Base-by-base conservation (phyloP, 2,329 filamentous ascomycete species). In the Xylariaceae sp. region DNA sequence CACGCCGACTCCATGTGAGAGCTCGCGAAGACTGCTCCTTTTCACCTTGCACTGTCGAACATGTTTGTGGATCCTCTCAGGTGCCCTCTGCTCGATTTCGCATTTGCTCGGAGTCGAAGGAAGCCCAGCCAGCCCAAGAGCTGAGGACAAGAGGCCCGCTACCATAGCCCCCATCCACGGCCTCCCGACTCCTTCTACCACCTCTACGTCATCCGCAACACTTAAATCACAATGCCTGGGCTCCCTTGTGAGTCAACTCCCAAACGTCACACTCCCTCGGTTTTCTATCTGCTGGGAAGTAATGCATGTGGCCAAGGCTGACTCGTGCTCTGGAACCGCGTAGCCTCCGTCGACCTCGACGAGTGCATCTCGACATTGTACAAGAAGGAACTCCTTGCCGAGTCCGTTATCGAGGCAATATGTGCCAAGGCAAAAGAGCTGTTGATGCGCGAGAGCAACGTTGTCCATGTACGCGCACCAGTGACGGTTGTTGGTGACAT, bases 381-480 rank as follows among this genome's bases (percentile, higher is more conserved):
- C 76, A 93, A 94, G 69, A 97, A 96, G 71, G 94, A 97, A 72
- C 83, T 99, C 54, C 84, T 99, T 53, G 92, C 94, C 65, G 94
- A 99, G 74, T 96, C 93, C 40, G 92, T 99, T 61, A 93, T 99
- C 73, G 94, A 99, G 76, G 94, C 94, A 66, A 93, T 99, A 84
- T 99, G 94, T 77, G 92, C 94, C 72, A 99, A 99, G 73, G 94
- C 95, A 18, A 99, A 99, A 70, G 94, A 99, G 77, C 80, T 99
- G 63, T 82, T 99, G 63, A 99, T 99, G 94, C 93, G 95, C 69
- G 94, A 99, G 83, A 97, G 93, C 82, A 99, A 99, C 74, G 94
- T 99, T 57, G 94, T 99, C 55, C 94, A 99, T 71, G 95, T 99
- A 57, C 85, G 86, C 63, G 92, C 94, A 31, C 94, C 94, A 2